Conservation (phyloP, 1,139 yeast species). For the Pichia sp. region DNA sequence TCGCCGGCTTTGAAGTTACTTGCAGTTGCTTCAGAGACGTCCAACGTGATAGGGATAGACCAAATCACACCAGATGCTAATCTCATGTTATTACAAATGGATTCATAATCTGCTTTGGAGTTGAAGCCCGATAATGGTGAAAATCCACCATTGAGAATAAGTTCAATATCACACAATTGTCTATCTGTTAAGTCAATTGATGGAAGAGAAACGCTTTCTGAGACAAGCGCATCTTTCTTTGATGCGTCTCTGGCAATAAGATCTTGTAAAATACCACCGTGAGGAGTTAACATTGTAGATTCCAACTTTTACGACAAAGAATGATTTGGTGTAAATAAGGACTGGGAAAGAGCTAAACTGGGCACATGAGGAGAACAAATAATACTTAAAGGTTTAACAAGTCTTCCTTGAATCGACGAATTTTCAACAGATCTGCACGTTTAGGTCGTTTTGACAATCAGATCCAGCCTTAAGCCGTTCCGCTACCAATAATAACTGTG, state of each 20-base stretch:
- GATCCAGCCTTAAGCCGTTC: neutral
- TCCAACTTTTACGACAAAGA: too few relatives aligned
- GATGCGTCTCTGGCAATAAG: constrained; percentile 73
- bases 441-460: neutral
- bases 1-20: constrained; percentile 44
- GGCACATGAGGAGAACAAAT: too few relatives aligned
- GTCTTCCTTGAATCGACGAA: too few relatives aligned
- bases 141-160: constrained; percentile 89
- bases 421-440: too few relatives aligned
- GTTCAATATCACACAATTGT: constrained; percentile 88
- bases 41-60: constrained; percentile 91
- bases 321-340: too few relatives aligned
- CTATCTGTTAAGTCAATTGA: constrained; percentile 66
- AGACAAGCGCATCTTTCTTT: constrained; percentile 46
- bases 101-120: constrained; percentile 68
- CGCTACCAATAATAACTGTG: neutral
- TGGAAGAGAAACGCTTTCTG: constrained; percentile 50
- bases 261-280: constrained; percentile 87
- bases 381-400: too few relatives aligned
- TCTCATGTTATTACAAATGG: constrained; percentile 74
- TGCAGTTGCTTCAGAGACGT: constrained; percentile 54
- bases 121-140: constrained; percentile 88
- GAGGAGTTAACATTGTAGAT: constrained; percentile 70
- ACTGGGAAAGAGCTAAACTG: too few relatives aligned
- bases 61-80: constrained; percentile 73